Evolutionary conservation across 2,329 filamentous ascomycete genomes (phyloP).

Genomic region (Microdochium nivale): DNA sequence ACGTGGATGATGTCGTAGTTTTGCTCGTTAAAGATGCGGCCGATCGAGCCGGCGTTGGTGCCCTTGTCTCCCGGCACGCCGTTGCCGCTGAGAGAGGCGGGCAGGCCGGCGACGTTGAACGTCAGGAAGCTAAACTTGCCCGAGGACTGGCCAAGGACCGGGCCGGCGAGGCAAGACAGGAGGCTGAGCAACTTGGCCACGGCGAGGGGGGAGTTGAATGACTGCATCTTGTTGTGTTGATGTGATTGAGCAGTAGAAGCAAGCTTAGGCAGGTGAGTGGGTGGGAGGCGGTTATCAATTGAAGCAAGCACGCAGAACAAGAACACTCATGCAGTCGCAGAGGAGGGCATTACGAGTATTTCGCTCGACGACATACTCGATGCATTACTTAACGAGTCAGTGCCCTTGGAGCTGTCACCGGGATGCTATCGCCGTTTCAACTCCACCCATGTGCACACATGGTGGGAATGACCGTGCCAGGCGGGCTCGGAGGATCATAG

Average conservation of each 20-base stretch:
- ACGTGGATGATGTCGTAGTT: constrained; percentile 39
- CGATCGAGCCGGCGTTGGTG: constrained; percentile 32
- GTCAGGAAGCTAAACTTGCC: constrained; percentile 34
- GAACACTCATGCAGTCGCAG: too few species aligned
- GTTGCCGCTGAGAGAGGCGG: constrained; percentile 32
- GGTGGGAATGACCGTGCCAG: too few species aligned
- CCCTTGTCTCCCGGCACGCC: constrained; percentile 38
- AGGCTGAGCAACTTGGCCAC: neutral
- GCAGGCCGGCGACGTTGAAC: constrained; percentile 42
- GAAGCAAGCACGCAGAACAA: too few species aligned
- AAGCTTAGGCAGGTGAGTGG: neutral
- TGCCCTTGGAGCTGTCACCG: too few species aligned
- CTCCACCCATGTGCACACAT: too few species aligned
- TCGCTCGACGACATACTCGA: too few species aligned
- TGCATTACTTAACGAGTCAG: too few species aligned
- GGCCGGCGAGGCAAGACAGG: neutral
- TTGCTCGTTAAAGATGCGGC: constrained; percentile 31
- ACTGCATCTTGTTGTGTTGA: neutral
- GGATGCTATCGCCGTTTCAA: too few species aligned
- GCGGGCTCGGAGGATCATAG: too few species aligned
- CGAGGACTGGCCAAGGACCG: constrained; percentile 6
- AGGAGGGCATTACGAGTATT: too few species aligned
- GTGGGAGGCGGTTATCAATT: too few species aligned
- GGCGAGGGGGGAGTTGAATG: neutral
- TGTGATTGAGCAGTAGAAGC: neutral